phyloP scores from a whole-genome alignment of 805 yeast genomes.

The Ogataea degrootiae region DNA sequence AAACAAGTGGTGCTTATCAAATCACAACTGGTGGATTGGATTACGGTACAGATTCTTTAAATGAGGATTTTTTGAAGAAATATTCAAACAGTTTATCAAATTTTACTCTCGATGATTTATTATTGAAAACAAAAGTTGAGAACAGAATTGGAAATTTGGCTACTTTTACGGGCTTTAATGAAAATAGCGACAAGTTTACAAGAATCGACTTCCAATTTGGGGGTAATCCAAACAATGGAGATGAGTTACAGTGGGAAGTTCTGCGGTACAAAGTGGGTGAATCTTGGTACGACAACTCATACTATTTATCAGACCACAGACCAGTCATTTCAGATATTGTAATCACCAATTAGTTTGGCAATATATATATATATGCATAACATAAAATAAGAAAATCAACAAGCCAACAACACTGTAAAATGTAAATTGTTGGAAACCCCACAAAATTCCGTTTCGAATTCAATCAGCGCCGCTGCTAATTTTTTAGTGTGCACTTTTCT shows the following conservation, averaged over 20 bases:
- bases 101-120: conserved; percentile 28
- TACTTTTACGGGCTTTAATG: conserved; percentile 38
- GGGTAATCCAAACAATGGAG: conserved; percentile 17
- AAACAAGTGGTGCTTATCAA: conserved; percentile 31
- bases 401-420: no score
- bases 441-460: no score
- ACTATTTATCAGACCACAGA: conserved; percentile 42
- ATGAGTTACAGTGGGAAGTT: conserved; percentile 18
- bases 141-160: conserved; percentile 31
- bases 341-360: not conserved
- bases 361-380: no score
- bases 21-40: conserved; percentile 23
- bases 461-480: no score
- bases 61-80: conserved; percentile 18
- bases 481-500: no score
- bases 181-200: conserved; percentile 14
- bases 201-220: conserved; percentile 40
- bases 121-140: conserved; percentile 19
- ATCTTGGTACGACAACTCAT: conserved; percentile 32
- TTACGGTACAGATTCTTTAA: conserved; percentile 5
- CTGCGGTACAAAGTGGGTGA: conserved; percentile 31
- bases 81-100: conserved; percentile 13
- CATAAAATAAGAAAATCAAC: no score
- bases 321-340: conserved; percentile 36
- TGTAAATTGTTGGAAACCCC: no score